Evolutionary conservation across 2,329 filamentous ascomycete genomes (phyloP).

Genomic region (Hypoxylon sp.): DNA sequence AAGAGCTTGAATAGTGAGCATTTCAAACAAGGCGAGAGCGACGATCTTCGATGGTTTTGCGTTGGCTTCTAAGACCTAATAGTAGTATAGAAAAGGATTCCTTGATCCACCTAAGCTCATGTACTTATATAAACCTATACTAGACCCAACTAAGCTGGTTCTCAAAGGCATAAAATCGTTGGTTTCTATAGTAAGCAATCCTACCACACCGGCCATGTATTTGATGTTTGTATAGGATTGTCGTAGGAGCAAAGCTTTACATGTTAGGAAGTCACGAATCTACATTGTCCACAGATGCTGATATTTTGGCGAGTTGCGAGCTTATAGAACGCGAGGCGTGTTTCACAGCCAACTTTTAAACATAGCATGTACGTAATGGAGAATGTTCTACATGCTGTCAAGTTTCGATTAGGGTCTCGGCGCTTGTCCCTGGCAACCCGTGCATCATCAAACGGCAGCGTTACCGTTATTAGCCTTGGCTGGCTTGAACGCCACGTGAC

Average conservation of each 20-base stretch:
- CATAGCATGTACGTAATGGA: neutral
- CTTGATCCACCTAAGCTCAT: too few species aligned
- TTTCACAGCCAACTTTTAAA: neutral
- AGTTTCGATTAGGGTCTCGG: neutral
- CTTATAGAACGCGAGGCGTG: neutral
- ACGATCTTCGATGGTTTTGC: neutral
- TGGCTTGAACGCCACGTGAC: neutral
- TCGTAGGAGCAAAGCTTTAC: neutral
- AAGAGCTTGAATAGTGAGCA: neutral
- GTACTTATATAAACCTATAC: neutral
- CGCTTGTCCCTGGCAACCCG: neutral
- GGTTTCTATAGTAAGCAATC: constrained; percentile 34
- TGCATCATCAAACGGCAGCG: neutral
- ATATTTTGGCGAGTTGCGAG: neutral
- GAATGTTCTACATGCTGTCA: neutral
- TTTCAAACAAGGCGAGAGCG: neutral
- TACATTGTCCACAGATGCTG: neutral
- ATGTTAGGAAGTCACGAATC: neutral
- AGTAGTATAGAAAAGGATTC: neutral
- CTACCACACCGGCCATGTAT: neutral
- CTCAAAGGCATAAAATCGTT: neutral
- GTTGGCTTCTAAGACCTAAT: neutral
- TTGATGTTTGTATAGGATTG: neutral
- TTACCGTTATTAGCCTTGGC: neutral
- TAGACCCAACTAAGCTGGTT: neutral